Percentiles rank a stretch among this genome's conserved stretches.
phyloP scores from a whole-genome alignment of 331 rosid species.

The Rhamnella rubrinervis region DNA sequence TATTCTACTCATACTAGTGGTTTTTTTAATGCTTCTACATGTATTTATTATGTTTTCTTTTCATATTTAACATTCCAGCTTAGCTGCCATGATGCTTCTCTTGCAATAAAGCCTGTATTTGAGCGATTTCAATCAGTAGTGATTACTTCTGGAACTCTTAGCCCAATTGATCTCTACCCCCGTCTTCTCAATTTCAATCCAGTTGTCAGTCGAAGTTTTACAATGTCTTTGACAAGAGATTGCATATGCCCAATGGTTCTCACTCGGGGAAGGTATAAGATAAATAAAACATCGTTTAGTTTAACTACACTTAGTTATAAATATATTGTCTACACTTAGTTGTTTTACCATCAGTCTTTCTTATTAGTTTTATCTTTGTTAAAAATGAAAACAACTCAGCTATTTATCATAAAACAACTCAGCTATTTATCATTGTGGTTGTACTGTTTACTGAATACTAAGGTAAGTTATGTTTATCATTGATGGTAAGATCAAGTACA shows the following conservation, averaged over 20 bases:
- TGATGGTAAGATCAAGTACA: too few species aligned
- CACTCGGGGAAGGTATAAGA: conserved; percentile 84
- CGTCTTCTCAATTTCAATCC: conserved; percentile 91
- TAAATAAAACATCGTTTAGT: neutral
- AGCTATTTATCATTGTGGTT: neutral
- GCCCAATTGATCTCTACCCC: conserved; percentile 94
- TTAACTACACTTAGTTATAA: neutral
- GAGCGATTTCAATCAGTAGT: conserved; percentile 95
- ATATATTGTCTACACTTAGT: neutral
- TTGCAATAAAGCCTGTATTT: conserved; percentile 94
- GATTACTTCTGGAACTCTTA: conserved; percentile 92
- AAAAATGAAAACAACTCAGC: neutral
- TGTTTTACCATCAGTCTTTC: conserved; percentile 3
- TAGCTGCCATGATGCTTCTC: conserved; percentile 97
- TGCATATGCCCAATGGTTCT: conserved; percentile 99
- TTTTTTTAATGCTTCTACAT: neutral
- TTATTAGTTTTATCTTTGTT: conserved; percentile 5
- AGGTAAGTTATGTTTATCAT: neutral
- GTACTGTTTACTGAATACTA: conserved; percentile 11
- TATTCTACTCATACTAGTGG: neutral
- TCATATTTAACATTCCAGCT: conserved; percentile 58
- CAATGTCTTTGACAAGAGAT: conserved; percentile 94
- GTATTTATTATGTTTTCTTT: conserved; percentile 18
- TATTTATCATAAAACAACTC: neutral
- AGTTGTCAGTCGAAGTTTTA: conserved; percentile 94